phyloP scores from a whole-genome alignment of 2,329 filamentous ascomycete species.

The Ophiostoma ips region DNA sequence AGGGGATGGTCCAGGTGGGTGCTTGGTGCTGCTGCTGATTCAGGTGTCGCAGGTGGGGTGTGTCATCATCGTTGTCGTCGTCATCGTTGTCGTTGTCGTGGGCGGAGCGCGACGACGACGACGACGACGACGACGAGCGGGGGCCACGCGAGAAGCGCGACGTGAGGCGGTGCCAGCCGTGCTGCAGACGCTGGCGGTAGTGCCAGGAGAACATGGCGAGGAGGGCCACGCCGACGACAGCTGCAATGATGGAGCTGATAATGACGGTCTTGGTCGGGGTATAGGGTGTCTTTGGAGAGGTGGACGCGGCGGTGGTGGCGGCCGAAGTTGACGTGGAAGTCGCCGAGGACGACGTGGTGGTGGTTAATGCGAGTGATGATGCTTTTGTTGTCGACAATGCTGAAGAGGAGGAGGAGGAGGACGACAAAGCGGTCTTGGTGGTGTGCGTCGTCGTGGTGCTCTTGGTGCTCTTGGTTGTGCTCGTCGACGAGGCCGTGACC shows the following conservation, averaged over 20 bases:
- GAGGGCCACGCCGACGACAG: background rate
- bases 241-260: background rate
- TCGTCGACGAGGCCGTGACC: too few relatives aligned
- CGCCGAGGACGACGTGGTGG: too few relatives aligned
- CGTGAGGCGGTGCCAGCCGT: background rate
- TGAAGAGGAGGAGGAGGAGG: too few relatives aligned
- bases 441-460: too few relatives aligned
- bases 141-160: background rate
- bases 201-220: background rate
- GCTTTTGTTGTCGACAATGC: too few relatives aligned
- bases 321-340: background rate
- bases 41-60: too few relatives aligned
- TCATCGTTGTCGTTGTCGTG: background rate
- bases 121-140: too few relatives aligned
- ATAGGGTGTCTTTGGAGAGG: background rate
- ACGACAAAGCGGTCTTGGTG: background rate
- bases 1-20: background rate
- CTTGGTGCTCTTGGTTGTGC: too few relatives aligned
- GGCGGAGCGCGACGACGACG: background rate
- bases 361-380: too few relatives aligned
- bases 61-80: too few relatives aligned
- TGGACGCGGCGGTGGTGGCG: background rate
- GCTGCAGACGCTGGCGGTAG: background rate
- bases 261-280: background rate
- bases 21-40: constrained; percentile 5